Conservation (phyloP, 176 grass and related monocot genomes). For the Oryza punctata region DNA sequence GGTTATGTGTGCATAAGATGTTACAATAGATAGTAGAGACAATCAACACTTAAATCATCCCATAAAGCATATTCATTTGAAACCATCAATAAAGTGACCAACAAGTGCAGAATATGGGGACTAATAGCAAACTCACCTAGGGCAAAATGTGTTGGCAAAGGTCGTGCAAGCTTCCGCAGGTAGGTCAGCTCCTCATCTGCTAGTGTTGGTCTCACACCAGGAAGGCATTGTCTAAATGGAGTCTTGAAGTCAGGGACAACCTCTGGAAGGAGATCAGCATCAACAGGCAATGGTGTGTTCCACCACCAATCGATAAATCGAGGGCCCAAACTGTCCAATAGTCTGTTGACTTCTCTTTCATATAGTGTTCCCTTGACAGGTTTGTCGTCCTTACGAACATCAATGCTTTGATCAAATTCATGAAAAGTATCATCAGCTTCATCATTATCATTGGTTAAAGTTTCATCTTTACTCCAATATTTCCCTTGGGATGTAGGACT, state of each 20-base stretch:
- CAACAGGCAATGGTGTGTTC: slow-evolving; percentile 86
- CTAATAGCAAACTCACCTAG: slow-evolving; percentile 55
- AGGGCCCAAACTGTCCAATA: slow-evolving; percentile 77
- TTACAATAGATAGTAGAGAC: neutral
- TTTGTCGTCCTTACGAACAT: slow-evolving; percentile 31
- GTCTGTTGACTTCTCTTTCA: slow-evolving; percentile 82
- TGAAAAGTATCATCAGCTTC: neutral
- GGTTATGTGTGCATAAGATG: neutral
- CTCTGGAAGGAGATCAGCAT: slow-evolving; percentile 83
- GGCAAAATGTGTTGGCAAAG: slow-evolving; percentile 93
- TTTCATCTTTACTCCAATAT: neutral
- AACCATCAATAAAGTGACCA: neutral
- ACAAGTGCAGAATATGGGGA: neutral
- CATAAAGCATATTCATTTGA: slow-evolving; percentile 1
- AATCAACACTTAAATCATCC: neutral
- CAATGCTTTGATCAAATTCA: slow-evolving; percentile 5
- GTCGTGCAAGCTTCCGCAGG: slow-evolving; percentile 68
- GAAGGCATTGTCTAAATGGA: slow-evolving; percentile 72
- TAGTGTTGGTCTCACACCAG: slow-evolving; percentile 55
- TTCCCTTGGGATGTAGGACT: slow-evolving; percentile 9
- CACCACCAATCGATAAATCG: slow-evolving; percentile 99
- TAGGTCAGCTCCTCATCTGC: slow-evolving; percentile 76
- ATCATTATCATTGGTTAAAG: neutral
- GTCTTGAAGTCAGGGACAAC: slow-evolving; percentile 58
- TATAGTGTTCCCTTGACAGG: slow-evolving; percentile 60